Evolutionary conservation across 306 rosid genomes (phyloP).

Genomic region (Vigna angularis): DNA sequence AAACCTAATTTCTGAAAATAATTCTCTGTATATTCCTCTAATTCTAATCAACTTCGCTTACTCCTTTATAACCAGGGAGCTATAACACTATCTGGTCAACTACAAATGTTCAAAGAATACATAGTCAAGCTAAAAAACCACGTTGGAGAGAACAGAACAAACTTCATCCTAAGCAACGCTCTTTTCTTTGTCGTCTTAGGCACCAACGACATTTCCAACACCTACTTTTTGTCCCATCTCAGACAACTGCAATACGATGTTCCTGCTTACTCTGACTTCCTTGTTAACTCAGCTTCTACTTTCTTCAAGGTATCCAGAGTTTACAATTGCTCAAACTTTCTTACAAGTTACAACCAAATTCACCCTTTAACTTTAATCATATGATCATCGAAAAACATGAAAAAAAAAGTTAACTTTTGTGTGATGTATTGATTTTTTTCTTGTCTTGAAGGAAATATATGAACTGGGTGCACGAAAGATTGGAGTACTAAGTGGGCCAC

Average conservation of each 20-base stretch:
- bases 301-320: slow-evolving; percentile 54
- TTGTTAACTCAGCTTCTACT: slow-evolving; percentile 51
- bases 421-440: neutral
- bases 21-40: neutral
- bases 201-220: slow-evolving; percentile 72
- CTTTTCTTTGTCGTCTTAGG: slow-evolving; percentile 61
- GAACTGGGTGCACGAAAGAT: slow-evolving; percentile 64
- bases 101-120: slow-evolving; percentile 61
- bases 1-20: neutral
- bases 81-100: slow-evolving; percentile 46
- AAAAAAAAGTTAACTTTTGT: too few relatives aligned
- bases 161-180: slow-evolving; percentile 61
- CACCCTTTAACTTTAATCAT: neutral
- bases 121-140: slow-evolving; percentile 46
- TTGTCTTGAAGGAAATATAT: slow-evolving; percentile 50
- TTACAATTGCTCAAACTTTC: too few relatives aligned
- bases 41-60: neutral
- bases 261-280: slow-evolving; percentile 63
- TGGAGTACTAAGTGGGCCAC: slow-evolving; percentile 60
- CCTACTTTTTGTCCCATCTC: slow-evolving; percentile 50
- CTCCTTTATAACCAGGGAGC: slow-evolving; percentile 37
- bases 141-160: slow-evolving; percentile 57
- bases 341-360: too few relatives aligned
- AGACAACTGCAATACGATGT: slow-evolving; percentile 58
- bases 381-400: neutral